Percentiles rank a stretch among this genome's conserved stretches.
phyloP scores from a whole-genome alignment of 108 stramenopile species.

The Cyclotella baltica region DNA sequence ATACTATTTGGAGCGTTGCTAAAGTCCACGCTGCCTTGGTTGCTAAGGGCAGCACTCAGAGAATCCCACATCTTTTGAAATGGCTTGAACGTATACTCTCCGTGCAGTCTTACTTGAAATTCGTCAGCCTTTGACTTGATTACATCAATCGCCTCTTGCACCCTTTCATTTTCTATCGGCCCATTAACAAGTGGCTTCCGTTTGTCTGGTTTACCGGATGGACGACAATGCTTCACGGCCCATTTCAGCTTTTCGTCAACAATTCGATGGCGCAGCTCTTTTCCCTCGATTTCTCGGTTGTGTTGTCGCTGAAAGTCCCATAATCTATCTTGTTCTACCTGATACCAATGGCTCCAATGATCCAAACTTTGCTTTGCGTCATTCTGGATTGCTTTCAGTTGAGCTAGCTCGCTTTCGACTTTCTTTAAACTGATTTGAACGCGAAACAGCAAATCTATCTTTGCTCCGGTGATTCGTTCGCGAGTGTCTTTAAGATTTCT shows the following conservation, averaged over 20 bases:
- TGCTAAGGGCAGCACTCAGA: background rate
- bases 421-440: slow-evolving; percentile 28
- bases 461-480: slow-evolving; percentile 44
- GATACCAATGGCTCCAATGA: slow-evolving; percentile 45
- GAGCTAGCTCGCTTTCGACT: slow-evolving; percentile 22
- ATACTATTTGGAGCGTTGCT: background rate
- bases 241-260: slow-evolving; percentile 43
- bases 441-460: slow-evolving; percentile 42
- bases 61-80: slow-evolving; percentile 36
- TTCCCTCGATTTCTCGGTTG: slow-evolving; percentile 27
- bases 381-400: slow-evolving; percentile 3
- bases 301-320: slow-evolving; percentile 47
- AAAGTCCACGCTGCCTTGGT: background rate
- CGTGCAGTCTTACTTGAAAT: slow-evolving; percentile 7
- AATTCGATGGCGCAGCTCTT: slow-evolving; percentile 16
- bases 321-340: slow-evolving; percentile 42
- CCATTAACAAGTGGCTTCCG: slow-evolving; percentile 13
- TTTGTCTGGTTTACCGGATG: slow-evolving; percentile 50
- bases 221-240: slow-evolving; percentile 41
- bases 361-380: slow-evolving; percentile 25
- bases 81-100: slow-evolving; percentile 19
- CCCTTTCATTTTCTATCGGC: background rate
- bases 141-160: slow-evolving; percentile 18
- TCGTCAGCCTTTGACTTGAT: slow-evolving; percentile 15
- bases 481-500: slow-evolving; percentile 47